These are phyloP conservation scores for Dovyalis caffra DNA, from an alignment of 345 rosid genomes.

Conservation along the genomic window DNA sequence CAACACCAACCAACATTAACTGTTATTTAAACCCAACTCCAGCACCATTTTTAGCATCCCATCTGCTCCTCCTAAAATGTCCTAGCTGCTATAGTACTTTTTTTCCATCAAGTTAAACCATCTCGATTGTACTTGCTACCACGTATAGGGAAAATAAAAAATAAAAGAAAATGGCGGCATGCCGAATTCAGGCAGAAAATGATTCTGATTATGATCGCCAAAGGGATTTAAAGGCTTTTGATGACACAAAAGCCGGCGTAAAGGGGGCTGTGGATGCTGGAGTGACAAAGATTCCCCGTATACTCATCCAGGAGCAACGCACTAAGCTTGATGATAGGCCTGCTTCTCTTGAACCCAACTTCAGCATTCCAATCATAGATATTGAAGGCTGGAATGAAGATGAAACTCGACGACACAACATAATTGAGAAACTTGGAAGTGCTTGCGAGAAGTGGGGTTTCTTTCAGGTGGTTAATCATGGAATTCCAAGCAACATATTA, in stretches of 20 bases:
- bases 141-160: not conserved
- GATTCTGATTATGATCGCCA: not conserved
- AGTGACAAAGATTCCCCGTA: conserved; percentile 8
- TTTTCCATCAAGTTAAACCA: not conserved
- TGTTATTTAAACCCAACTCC: not conserved
- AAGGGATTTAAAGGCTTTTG: conserved; percentile 5
- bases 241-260: conserved; percentile 9
- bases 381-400: not conserved
- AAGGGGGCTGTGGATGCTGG: conserved; percentile 13
- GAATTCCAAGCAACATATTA: not conserved
- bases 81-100: not conserved
- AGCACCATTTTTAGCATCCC: not conserved
- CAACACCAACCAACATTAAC: not conserved
- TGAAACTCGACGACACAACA: not conserved
- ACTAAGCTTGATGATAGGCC: not conserved
- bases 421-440: not conserved
- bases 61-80: too few relatives aligned
- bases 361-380: conserved; percentile 13
- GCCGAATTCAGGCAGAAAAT: not conserved
- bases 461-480: conserved; percentile 15
- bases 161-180: not conserved
- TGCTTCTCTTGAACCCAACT: not conserved
- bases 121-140: not conserved
- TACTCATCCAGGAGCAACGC: conserved; percentile 6
- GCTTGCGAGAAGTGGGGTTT: conserved; percentile 22